Evolutionary conservation across 352 stramenopile genomes (phyloP).

Genomic region (Phytophthora fragariae): DNA sequence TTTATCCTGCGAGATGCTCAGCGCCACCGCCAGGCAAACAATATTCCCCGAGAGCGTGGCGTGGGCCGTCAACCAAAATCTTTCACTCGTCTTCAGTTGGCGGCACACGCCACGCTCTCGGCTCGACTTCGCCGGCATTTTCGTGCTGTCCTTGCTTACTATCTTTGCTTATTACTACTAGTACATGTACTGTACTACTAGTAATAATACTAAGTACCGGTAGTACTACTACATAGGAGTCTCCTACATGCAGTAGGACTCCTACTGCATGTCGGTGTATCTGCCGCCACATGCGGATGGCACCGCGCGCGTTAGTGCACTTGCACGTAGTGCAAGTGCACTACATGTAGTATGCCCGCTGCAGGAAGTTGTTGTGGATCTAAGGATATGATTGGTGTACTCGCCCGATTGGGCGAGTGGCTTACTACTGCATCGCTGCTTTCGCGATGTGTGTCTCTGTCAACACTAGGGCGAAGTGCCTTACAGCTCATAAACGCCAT

Average conservation of each 20-base stretch:
- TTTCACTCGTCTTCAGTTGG: background rate
- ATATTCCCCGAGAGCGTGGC: constrained; percentile 11
- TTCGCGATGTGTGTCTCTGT: constrained; percentile 28
- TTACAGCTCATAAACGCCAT: constrained; percentile 45
- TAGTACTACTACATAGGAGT: no score
- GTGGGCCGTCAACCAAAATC: no score
- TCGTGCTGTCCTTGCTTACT: background rate
- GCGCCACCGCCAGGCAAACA: no score
- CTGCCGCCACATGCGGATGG: no score
- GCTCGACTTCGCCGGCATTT: background rate
- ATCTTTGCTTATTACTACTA: no score
- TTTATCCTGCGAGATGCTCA: no score
- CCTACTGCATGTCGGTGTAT: no score
- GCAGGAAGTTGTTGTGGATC: background rate
- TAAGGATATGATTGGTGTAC: constrained; percentile 7
- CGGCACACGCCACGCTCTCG: constrained; percentile 12
- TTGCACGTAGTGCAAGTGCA: no score
- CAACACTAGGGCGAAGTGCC: constrained; percentile 3
- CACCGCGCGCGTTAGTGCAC: no score
- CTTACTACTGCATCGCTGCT: constrained; percentile 29
- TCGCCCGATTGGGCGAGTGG: constrained; percentile 23
- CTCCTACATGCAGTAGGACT: no score
- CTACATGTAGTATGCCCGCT: background rate
- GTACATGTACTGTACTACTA: no score
- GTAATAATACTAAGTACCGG: no score